Evolutionary conservation across 805 yeast genomes (phyloP), one percentile per base, ranked within the genome.

Genomic region (Candida boidinii): DNA sequence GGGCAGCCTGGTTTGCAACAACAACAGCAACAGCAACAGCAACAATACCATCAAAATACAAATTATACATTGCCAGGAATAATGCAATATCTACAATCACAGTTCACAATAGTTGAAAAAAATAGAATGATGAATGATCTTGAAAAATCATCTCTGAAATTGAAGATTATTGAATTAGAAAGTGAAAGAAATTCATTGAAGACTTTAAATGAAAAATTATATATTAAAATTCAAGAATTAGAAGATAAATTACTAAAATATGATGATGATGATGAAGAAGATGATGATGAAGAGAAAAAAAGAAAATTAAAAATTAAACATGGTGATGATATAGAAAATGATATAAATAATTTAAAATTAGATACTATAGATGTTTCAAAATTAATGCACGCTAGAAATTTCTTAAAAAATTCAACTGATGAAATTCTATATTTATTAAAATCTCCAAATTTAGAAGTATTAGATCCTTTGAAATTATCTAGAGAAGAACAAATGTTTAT

Each of bases 41-140:
- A 37, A 6, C 53, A 54, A 17, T 59, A 59, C n/a, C n/a, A n/a
- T n/a, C n/a, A n/a, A n/a, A n/a, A n/a, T n/a, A n/a, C n/a, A n/a
- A n/a, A n/a, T n/a, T n/a, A n/a, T 28, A 70, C 78, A 3, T 56
- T 73, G 12, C 79, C 79, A 0, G 79, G 79, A 0, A 72, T 73
- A 16, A 72, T 73, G 56, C 73, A 71, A 44, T 73, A 73, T 44
- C 53, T 73, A 37, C 75, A 76, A 26, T 62, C 70, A n/a, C 79
- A 73, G 40, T 73, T 72, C 50, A 71, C 79, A 17, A 64, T 64
- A 11, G 49, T 56, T 24, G 64, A 59, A 32, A 46, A 51, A 23
- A 58, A 57, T 48, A 63, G 71, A 43, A 70, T 73, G 54, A 56
- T 68, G 54, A 62, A 66, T 36, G 74, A 69, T 45, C 52, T 73